These are phyloP conservation scores for Nemania abortiva DNA, from an alignment of 2,329 filamentous ascomycete species.

Conservation along the genomic window DNA sequence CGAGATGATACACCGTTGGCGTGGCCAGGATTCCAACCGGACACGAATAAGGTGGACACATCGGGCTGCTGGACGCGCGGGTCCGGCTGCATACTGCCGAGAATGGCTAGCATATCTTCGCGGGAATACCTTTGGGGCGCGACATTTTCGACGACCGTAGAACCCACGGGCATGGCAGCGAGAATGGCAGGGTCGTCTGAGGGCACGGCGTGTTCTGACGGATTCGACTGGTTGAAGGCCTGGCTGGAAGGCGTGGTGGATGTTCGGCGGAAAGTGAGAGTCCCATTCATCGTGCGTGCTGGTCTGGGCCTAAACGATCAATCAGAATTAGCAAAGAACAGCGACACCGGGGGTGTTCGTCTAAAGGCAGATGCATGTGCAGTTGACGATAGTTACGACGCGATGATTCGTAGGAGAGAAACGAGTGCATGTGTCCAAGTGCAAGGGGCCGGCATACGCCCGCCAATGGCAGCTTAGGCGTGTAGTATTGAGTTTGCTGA, in stretches of 20 bases:
- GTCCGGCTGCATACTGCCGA: constrained; percentile 59
- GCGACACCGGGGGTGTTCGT: background rate
- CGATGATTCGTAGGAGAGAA: constrained; percentile 25
- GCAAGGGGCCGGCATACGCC: constrained; percentile 3
- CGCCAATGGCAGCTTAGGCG: constrained; percentile 6
- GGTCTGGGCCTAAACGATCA: constrained; percentile 64
- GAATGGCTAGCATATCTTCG: constrained; percentile 83
- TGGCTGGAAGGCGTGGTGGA: constrained; percentile 66
- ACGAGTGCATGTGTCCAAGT: background rate
- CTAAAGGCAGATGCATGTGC: constrained; percentile 20
- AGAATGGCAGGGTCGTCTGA: constrained; percentile 61
- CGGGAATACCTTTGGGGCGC: constrained; percentile 76
- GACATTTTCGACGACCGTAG: constrained; percentile 60
- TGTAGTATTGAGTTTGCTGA: background rate
- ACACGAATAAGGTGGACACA: constrained; percentile 75
- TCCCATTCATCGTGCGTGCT: constrained; percentile 70
- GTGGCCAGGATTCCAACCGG: constrained; percentile 82
- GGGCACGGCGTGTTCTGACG: constrained; percentile 44
- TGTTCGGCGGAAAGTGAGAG: constrained; percentile 72
- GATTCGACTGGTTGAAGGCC: constrained; percentile 56
- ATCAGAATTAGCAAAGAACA: constrained; percentile 21
- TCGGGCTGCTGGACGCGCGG: constrained; percentile 66
- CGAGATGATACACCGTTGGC: constrained; percentile 72
- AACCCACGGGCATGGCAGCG: constrained; percentile 69
- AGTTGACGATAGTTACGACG: constrained; percentile 6